These are phyloP conservation scores for Xylaria longipes DNA, from an alignment of 495 filamentous ascomycete species.

Conservation along the genomic window DNA sequence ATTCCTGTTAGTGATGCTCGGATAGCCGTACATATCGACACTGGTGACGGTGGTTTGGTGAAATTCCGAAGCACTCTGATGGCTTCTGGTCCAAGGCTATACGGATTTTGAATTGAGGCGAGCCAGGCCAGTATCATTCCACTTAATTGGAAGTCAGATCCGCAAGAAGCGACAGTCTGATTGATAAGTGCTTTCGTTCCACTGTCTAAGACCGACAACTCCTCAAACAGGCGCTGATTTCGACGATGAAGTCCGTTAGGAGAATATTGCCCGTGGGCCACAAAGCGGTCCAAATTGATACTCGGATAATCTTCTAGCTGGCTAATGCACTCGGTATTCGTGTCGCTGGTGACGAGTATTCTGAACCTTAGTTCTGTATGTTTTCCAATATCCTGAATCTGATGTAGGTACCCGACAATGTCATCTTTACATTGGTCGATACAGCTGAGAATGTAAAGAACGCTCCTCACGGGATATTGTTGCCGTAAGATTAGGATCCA, in stretches of 20 bases:
- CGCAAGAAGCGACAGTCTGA: neutral
- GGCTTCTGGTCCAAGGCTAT: neutral
- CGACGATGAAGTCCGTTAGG: neutral
- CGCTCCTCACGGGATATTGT: too few relatives aligned
- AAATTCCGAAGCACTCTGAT: neutral
- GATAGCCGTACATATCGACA: neutral
- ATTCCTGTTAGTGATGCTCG: neutral
- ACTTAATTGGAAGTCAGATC: neutral
- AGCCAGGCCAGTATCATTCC: neutral
- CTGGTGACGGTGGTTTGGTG: too few relatives aligned
- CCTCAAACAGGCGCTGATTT: neutral
- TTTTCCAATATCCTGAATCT: neutral
- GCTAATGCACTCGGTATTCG: neutral
- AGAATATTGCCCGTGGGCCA: neutral
- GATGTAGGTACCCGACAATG: neutral
- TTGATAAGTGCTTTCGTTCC: neutral
- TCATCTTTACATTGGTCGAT: slow-evolving; percentile 3
- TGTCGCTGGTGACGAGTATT: neutral
- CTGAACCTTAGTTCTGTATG: neutral
- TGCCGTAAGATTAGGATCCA: neutral
- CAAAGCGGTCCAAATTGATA: neutral
- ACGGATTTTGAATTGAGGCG: neutral
- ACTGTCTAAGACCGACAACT: neutral
- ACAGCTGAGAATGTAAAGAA: neutral
- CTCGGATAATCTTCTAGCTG: neutral